Evolutionary conservation across 208 protist genomes (phyloP).

Genomic region (Phytomonas sp.): DNA sequence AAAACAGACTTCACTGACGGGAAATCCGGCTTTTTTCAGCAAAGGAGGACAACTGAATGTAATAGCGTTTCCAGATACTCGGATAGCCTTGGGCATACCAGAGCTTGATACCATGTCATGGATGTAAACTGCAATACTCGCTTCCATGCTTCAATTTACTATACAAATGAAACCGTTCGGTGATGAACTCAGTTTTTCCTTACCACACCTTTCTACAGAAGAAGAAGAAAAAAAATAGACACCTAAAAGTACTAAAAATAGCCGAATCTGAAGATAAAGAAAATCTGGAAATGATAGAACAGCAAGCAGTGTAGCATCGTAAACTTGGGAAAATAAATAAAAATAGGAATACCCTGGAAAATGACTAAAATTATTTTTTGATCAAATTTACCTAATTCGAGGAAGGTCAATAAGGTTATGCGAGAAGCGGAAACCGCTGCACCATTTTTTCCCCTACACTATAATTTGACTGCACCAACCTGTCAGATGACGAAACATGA

Average conservation of each 20-base stretch:
- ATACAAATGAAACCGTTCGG: not conserved
- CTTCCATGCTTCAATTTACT: constrained; percentile 41
- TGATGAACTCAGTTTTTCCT: not conserved
- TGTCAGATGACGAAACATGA: not conserved
- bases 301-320: not conserved
- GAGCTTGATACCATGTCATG: constrained; percentile 41
- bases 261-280: constrained; percentile 1
- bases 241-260: not conserved
- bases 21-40: constrained; percentile 61
- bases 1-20: constrained; percentile 54
- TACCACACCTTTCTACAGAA: not conserved
- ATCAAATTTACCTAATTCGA: not conserved
- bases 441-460: not conserved
- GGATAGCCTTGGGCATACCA: constrained; percentile 28
- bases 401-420: constrained; percentile 7
- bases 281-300: constrained; percentile 10
- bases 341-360: constrained; percentile 8
- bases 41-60: constrained; percentile 43
- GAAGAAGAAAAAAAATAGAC: not conserved
- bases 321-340: not conserved
- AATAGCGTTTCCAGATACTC: constrained; percentile 36
- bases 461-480: not conserved
- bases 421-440: not conserved
- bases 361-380: constrained; percentile 6
- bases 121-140: constrained; percentile 53